These are phyloP conservation scores for Pythium brassicae DNA, from an alignment of 352 stramenopile genomes.

Conservation along the genomic window DNA sequence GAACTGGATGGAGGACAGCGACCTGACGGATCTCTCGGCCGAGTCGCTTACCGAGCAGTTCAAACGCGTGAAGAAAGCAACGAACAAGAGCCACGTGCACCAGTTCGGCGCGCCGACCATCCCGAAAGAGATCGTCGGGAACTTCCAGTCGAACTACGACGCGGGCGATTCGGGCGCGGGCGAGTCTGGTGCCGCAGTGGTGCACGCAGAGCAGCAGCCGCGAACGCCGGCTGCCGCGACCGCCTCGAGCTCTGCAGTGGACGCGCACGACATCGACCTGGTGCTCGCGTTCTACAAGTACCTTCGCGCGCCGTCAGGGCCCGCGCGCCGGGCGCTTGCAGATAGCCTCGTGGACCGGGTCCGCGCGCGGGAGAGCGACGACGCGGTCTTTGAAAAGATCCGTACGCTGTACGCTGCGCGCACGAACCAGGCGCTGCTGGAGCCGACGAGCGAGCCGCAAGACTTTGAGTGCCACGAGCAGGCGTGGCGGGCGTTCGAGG, in stretches of 20 bases:
- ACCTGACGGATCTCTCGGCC: slow-evolving; percentile 67
- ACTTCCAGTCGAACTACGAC: slow-evolving; percentile 82
- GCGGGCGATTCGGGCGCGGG: slow-evolving; percentile 14
- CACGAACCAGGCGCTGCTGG: slow-evolving; percentile 15
- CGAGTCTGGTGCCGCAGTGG: slow-evolving; percentile 11
- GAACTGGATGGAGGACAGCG: slow-evolving; percentile 91
- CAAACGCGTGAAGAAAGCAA: slow-evolving; percentile 61
- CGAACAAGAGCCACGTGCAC: slow-evolving; percentile 80
- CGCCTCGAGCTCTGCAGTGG: slow-evolving; percentile 25
- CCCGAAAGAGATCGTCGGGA: slow-evolving; percentile 71
- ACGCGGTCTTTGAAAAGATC: slow-evolving; percentile 57
- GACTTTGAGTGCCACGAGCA: slow-evolving; percentile 35
- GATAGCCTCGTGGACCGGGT: slow-evolving; percentile 39
- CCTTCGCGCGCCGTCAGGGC: slow-evolving; percentile 37
- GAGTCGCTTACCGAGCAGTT: slow-evolving; percentile 84
- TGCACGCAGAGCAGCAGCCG: neutral
- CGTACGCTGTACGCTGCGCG: slow-evolving; percentile 26
- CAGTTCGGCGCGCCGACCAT: slow-evolving; percentile 60
- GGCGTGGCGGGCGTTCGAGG: slow-evolving; percentile 25
- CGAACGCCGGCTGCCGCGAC: neutral
- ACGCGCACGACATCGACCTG: slow-evolving; percentile 67
- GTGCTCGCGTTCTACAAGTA: slow-evolving; percentile 80
- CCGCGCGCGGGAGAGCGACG: slow-evolving; percentile 37
- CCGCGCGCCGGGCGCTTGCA: slow-evolving; percentile 31
- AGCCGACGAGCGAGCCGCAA: slow-evolving; percentile 19